These are phyloP conservation scores for Aspergillus clavatus DNA, from an alignment of 2,329 filamentous ascomycete genomes.

Conservation along the genomic window DNA sequence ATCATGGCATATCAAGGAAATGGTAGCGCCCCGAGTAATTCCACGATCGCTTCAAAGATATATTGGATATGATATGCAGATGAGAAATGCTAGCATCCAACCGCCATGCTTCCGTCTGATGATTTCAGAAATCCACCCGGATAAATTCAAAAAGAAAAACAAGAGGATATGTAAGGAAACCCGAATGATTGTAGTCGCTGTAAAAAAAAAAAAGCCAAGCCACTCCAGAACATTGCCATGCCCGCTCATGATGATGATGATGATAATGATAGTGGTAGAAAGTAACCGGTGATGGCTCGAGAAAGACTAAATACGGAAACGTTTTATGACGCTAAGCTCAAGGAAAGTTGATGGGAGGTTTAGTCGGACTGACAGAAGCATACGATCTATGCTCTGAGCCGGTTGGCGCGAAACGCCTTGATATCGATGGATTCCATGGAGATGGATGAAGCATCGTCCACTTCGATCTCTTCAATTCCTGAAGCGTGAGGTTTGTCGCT, in stretches of 20 bases:
- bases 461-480: conserved; percentile 27
- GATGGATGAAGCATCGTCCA: conserved; percentile 32
- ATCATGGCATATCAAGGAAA: no score
- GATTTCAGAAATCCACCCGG: neutral
- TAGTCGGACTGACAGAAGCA: neutral
- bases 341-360: neutral
- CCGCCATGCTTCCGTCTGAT: neutral
- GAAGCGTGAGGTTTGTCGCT: conserved; percentile 17
- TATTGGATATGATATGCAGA: neutral
- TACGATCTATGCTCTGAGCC: conserved; percentile 17
- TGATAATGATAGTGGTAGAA: neutral
- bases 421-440: conserved; percentile 34
- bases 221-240: neutral
- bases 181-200: neutral
- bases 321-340: neutral
- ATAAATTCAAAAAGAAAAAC: neutral
- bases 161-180: neutral
- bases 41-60: neutral
- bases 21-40: no score
- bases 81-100: neutral
- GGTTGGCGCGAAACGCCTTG: conserved; percentile 30
- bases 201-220: neutral
- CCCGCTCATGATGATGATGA: neutral
- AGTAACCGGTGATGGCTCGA: no score
- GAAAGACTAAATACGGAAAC: no score